These are phyloP conservation scores for Cutaneotrichosporon mucoides DNA, from an alignment of 1,284 basidiomycete genomes.

Conservation along the genomic window DNA sequence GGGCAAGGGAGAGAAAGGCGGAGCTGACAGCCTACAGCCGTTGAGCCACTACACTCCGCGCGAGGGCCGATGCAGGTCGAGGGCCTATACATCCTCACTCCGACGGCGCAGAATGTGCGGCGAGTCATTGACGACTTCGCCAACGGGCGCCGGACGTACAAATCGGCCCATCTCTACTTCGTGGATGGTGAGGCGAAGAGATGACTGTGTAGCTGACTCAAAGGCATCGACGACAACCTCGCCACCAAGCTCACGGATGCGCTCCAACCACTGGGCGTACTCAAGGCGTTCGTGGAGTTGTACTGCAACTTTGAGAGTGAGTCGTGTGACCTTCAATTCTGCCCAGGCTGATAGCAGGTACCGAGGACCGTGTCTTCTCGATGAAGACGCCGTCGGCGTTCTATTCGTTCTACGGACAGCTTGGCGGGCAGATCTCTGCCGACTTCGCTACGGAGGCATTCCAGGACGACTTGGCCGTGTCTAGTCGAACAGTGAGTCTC, in stretches of 20 bases:
- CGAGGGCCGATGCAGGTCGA: constrained; percentile 51
- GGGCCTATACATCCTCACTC: constrained; percentile 90
- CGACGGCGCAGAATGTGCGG: constrained; percentile 89
- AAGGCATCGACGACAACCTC: constrained; percentile 58
- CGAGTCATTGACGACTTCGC: constrained; percentile 83
- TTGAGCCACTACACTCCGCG: constrained; percentile 51
- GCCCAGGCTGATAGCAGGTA: constrained; percentile 53
- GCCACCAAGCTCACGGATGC: constrained; percentile 63
- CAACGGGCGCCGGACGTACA: constrained; percentile 65
- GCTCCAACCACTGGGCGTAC: constrained; percentile 43
- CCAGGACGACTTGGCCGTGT: constrained; percentile 76
- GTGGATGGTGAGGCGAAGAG: constrained; percentile 66
- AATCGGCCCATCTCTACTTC: constrained; percentile 88
- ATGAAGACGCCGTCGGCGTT: constrained; percentile 70
- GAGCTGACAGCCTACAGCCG: constrained; percentile 34
- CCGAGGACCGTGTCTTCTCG: constrained; percentile 79
- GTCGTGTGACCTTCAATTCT: constrained; percentile 19
- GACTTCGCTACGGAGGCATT: constrained; percentile 61
- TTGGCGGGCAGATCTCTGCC: constrained; percentile 62
- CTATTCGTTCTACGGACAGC: constrained; percentile 80
- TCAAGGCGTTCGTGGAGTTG: constrained; percentile 72
- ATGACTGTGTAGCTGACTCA: neutral
- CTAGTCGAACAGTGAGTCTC: constrained; percentile 46
- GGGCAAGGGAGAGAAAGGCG: too few species aligned
- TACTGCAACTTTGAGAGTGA: constrained; percentile 85